Evolutionary conservation across 306 rosid species (phyloP).

Genomic region (Alnus rubra): DNA sequence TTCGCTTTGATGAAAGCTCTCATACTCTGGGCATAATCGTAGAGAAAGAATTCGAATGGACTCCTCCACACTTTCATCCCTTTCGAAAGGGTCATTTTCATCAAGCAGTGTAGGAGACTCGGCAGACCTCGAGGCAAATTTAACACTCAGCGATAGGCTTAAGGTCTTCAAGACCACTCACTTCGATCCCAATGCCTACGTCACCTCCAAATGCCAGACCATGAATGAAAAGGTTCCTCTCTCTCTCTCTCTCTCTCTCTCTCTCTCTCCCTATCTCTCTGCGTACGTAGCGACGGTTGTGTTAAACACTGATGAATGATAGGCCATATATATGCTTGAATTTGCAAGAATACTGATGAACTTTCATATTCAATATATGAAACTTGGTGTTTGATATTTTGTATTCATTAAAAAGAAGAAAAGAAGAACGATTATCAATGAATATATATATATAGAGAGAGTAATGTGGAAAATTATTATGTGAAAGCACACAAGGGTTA

Average conservation of each 20-base stretch:
- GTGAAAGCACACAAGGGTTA: not conserved
- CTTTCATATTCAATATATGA: not conserved
- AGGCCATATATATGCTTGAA: not conserved
- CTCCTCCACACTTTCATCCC: constrained; percentile 27
- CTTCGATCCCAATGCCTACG: constrained; percentile 61
- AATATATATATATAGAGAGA: not conserved
- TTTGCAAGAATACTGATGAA: not conserved
- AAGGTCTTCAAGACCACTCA: constrained; percentile 62
- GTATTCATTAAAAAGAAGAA: not conserved
- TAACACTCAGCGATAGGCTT: constrained; percentile 70
- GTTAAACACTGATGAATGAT: too few species aligned
- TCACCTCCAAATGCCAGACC: constrained; percentile 70
- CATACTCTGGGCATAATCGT: not conserved
- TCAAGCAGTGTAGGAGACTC: constrained; percentile 51
- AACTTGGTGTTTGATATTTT: not conserved
- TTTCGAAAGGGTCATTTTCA: constrained; percentile 54
- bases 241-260: not conserved
- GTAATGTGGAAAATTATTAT: not conserved
- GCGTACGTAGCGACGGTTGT: not conserved
- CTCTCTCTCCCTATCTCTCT: not conserved
- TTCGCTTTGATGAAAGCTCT: not conserved
- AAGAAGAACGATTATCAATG: too few species aligned
- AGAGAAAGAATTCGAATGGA: constrained; percentile 37
- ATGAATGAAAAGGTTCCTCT: constrained; percentile 72
- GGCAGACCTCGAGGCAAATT: constrained; percentile 55